These are phyloP conservation scores for Tulasnella sp. DNA, from an alignment of 768 basidiomycete genomes.

Conservation along the genomic window DNA sequence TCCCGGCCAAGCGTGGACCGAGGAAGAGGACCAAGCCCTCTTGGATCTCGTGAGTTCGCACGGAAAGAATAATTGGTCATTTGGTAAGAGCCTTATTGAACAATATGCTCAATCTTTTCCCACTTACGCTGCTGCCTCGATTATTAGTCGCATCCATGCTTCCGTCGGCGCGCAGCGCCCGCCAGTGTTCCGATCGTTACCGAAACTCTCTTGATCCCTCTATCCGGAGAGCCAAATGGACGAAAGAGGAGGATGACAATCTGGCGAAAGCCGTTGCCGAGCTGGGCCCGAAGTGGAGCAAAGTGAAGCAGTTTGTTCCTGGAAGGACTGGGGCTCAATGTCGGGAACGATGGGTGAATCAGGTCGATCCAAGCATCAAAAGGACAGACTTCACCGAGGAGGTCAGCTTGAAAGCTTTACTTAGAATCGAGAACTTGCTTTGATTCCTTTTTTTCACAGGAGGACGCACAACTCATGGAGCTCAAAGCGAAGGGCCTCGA, in stretches of 20 bases:
- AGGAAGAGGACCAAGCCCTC: slow-evolving; percentile 68
- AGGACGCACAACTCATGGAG: not conserved
- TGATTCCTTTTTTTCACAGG: not conserved
- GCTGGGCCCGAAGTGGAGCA: slow-evolving; percentile 8
- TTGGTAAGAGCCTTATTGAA: not conserved
- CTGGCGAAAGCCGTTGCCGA: slow-evolving; percentile 43
- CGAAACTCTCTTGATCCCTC: slow-evolving; percentile 80
- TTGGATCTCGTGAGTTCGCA: slow-evolving; percentile 54
- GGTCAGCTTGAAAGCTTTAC: not conserved
- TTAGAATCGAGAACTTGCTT: not conserved
- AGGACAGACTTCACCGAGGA: slow-evolving; percentile 27
- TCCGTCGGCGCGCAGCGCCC: slow-evolving; percentile 20
- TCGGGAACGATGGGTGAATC: slow-evolving; percentile 31
- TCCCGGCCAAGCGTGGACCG: slow-evolving; percentile 79
- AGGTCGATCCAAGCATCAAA: slow-evolving; percentile 16
- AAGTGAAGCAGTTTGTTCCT: slow-evolving; percentile 22
- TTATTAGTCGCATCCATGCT: slow-evolving; percentile 22
- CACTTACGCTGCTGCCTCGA: not conserved
- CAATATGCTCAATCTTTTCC: not conserved
- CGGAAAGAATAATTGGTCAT: slow-evolving; percentile 50
- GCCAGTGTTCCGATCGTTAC: slow-evolving; percentile 69
- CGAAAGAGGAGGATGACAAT: slow-evolving; percentile 64
- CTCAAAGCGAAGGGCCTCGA: slow-evolving; percentile 7
- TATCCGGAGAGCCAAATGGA: slow-evolving; percentile 79
- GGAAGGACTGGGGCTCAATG: slow-evolving; percentile 27